Conservation (phyloP, 352 stramenopile genomes). For the Pythium rishiriense region DNA sequence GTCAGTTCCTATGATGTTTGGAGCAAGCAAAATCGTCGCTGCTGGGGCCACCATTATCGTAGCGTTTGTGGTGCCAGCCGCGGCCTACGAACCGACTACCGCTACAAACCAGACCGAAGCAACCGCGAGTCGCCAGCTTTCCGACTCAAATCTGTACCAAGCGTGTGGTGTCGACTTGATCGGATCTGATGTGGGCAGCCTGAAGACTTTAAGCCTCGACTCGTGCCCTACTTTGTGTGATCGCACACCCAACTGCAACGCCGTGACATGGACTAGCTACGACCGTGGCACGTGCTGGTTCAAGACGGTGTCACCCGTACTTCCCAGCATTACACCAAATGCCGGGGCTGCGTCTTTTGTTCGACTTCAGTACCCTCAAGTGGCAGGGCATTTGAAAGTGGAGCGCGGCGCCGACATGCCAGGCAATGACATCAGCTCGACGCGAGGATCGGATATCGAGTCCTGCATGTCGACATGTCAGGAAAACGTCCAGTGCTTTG, state of each 20-base stretch:
- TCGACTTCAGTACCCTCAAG: not conserved
- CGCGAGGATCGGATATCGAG: no score
- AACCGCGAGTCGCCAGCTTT: no score
- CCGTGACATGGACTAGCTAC: constrained; percentile 11
- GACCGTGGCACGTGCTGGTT: constrained; percentile 7
- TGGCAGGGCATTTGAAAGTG: no score
- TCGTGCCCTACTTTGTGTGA: not conserved
- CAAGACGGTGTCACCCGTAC: not conserved
- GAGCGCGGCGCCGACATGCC: not conserved
- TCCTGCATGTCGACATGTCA: not conserved
- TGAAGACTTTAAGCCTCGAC: not conserved
- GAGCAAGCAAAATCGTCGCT: no score
- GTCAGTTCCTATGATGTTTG: no score
- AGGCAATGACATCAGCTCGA: not conserved
- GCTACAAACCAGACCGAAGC: no score
- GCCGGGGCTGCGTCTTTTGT: not conserved
- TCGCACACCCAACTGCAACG: not conserved
- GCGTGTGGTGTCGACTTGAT: constrained; percentile 1
- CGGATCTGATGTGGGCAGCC: not conserved
- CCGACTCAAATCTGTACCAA: no score
- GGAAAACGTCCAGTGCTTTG: not conserved
- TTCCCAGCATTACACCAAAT: not conserved
- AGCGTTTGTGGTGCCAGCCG: no score
- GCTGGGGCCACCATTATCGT: no score
- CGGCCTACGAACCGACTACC: no score